Conservation (phyloP, 345 rosid genomes). For the rapeseed (Brassica napus) region Da-Ae NC_063442.1:44974501-44975000, state of each 20-base stretch:
- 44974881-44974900: neutral
- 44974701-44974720: no score
- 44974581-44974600: neutral
- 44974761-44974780: conserved; percentile 5
- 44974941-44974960: neutral
- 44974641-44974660: no score
- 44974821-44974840: conserved; percentile 23
- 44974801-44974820: conserved; percentile 9
- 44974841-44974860: conserved; percentile 40
- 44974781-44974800: conserved; percentile 28
- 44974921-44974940: neutral
- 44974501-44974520: conserved; percentile 21
- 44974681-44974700: neutral
- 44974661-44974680: neutral
- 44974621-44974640: neutral
- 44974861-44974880: neutral
- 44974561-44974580: neutral
- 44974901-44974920: neutral
- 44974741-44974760: neutral
- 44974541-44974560: neutral
- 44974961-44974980: neutral
- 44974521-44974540: neutral
- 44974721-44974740: no score
- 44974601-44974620: neutral
- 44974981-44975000: neutral